These are phyloP conservation scores for Sporothrix dimorphospora DNA, from an alignment of 2,329 filamentous ascomycete species.

Conservation along the genomic window DNA sequence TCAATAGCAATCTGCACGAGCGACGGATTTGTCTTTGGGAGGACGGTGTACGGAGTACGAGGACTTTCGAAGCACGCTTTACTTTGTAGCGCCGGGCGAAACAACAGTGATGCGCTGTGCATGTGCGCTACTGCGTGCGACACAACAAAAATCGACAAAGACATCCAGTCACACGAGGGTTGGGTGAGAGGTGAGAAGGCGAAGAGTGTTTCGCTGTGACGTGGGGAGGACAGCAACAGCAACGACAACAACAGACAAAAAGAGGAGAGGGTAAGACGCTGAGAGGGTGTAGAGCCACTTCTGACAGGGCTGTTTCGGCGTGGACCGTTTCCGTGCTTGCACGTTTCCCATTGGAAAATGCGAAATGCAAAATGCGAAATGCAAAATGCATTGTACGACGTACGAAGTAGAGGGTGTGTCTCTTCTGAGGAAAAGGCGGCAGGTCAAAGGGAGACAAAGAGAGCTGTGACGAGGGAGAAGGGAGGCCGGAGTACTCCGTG, in stretches of 20 bases:
- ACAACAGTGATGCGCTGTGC: constrained; percentile 8
- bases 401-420: neutral
- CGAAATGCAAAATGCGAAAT: neutral
- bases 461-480: neutral
- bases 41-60: too few species aligned
- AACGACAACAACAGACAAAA: neutral
- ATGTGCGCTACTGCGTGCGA: constrained; percentile 12
- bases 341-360: constrained; percentile 15
- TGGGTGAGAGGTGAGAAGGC: neutral
- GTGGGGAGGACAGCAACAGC: neutral
- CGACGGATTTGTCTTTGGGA: neutral
- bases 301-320: constrained; percentile 25
- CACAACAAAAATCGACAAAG: neutral
- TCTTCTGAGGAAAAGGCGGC: neutral
- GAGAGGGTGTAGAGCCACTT: neutral
- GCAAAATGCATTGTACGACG: neutral
- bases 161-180: too few species aligned
- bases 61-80: too few species aligned
- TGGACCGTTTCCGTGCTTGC: constrained; percentile 20
- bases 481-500: neutral
- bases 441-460: neutral
- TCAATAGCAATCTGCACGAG: constrained; percentile 6
- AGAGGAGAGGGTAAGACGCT: neutral
- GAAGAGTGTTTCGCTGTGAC: neutral
- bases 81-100: neutral